Conservation (phyloP, 768 basidiomycete genomes). For the Mycena floridula region DNA sequence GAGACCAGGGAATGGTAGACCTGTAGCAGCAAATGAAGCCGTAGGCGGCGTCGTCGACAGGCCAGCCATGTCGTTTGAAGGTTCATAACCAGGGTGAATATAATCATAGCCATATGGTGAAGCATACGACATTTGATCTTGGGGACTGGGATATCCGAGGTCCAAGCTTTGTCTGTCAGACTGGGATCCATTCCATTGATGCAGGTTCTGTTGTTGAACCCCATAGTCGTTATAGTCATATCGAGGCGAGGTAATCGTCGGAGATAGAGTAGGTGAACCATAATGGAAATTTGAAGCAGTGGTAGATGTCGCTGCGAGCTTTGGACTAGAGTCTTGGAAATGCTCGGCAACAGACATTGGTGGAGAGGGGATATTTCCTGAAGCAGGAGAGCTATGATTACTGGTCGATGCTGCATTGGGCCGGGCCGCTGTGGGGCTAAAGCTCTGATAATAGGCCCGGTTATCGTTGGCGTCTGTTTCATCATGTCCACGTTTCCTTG, state of each 20-base stretch:
- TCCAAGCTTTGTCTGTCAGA: not conserved
- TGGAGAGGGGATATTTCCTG: constrained; percentile 67
- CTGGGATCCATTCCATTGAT: constrained; percentile 5
- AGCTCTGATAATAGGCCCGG: constrained; percentile 44
- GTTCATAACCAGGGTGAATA: constrained; percentile 31
- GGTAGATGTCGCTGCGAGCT: constrained; percentile 35
- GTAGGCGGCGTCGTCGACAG: constrained; percentile 55
- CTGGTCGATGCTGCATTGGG: constrained; percentile 40
- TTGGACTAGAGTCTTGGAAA: constrained; percentile 51
- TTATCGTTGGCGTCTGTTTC: constrained; percentile 49
- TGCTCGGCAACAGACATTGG: constrained; percentile 46
- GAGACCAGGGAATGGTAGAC: constrained; percentile 78
- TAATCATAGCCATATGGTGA: not conserved
- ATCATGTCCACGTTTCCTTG: constrained; percentile 66
- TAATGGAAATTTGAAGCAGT: constrained; percentile 36
- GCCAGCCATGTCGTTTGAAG: constrained; percentile 28
- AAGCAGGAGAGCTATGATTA: constrained; percentile 72
- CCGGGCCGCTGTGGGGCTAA: constrained; percentile 43
- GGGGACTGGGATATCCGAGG: constrained; percentile 11
- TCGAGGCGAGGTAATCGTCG: constrained; percentile 45
- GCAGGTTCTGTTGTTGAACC: constrained; percentile 34
- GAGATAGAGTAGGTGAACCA: constrained; percentile 28
- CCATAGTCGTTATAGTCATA: constrained; percentile 56
- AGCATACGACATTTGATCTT: constrained; percentile 22
- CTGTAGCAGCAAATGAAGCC: constrained; percentile 61